phyloP scores from a whole-genome alignment of 1,139 yeast species.

The Yarrowia galli region DNA sequence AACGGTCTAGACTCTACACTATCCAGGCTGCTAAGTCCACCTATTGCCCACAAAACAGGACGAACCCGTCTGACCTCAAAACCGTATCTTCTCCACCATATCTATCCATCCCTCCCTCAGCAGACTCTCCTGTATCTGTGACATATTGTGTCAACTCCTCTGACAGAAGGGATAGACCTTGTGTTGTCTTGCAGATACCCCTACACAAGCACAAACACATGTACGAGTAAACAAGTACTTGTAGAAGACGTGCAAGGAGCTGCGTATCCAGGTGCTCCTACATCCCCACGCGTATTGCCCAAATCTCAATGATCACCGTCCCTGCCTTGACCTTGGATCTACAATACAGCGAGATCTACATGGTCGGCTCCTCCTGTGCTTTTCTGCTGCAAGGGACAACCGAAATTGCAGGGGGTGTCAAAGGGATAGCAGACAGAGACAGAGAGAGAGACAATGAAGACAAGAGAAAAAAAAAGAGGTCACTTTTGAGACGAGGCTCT shows the following conservation, averaged over 20 bases:
- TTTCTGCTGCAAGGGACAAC: slow-evolving; percentile 27
- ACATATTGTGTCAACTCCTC: neutral
- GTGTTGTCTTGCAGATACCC: neutral
- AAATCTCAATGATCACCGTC: slow-evolving; percentile 2
- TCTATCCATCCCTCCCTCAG: neutral
- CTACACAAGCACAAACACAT: too few relatives aligned
- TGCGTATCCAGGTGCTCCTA: too few relatives aligned
- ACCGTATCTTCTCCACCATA: neutral
- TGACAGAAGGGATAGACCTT: slow-evolving; percentile 1
- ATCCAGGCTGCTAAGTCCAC: neutral
- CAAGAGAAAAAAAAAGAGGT: neutral
- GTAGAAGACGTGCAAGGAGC: too few relatives aligned
- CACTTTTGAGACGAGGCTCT: neutral
- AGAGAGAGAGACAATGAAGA: neutral
- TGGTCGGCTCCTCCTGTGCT: neutral
- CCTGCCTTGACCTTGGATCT: neutral
- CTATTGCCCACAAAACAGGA: neutral
- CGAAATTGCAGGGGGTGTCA: slow-evolving; percentile 29
- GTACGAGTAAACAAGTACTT: too few relatives aligned
- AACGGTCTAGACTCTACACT: neutral
- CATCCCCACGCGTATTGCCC: too few relatives aligned
- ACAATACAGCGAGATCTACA: neutral
- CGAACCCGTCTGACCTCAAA: neutral
- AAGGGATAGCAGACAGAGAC: slow-evolving; percentile 4
- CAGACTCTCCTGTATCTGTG: neutral